Conservation (phyloP, 2,329 filamentous ascomycete genomes). For the Fusarium avenaceum region DNA sequence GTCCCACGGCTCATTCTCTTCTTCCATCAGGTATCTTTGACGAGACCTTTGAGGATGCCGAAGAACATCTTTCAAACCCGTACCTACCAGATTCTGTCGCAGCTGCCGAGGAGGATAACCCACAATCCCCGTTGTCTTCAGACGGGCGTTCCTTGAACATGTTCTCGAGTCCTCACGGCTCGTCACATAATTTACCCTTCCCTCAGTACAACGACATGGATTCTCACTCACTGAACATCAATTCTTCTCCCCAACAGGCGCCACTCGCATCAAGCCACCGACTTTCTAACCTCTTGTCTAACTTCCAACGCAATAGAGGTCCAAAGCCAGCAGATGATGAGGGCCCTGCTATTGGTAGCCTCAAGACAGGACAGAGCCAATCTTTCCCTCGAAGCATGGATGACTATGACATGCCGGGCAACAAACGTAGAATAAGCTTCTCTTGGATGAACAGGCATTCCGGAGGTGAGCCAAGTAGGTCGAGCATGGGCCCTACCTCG, state of each 20-base stretch:
- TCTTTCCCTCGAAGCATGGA: constrained; percentile 77
- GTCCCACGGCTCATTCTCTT: constrained; percentile 80
- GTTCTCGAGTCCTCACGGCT: constrained; percentile 73
- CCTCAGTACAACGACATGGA: constrained; percentile 65
- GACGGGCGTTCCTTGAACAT: constrained; percentile 66
- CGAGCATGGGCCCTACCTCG: constrained; percentile 50
- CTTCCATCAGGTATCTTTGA: constrained; percentile 77
- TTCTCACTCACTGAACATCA: constrained; percentile 56
- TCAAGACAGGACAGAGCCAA: constrained; percentile 80
- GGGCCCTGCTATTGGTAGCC: constrained; percentile 74
- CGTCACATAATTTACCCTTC: constrained; percentile 70
- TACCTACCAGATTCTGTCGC: constrained; percentile 52
- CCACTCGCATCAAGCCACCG: constrained; percentile 52
- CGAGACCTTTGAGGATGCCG: constrained; percentile 71
- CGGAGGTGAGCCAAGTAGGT: constrained; percentile 56
- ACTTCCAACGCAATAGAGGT: constrained; percentile 71
- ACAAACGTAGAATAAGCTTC: constrained; percentile 70
- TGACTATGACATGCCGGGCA: constrained; percentile 66
- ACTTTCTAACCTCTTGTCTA: constrained; percentile 69
- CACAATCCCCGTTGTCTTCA: constrained; percentile 73
- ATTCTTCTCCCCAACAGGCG: constrained; percentile 58
- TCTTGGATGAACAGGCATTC: constrained; percentile 72
- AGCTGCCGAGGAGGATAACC: constrained; percentile 58
- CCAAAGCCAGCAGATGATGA: constrained; percentile 66
- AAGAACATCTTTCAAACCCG: constrained; percentile 55